These are phyloP conservation scores for Pichia sp. DNA, from an alignment of 1,139 yeast genomes.

Conservation along the genomic window DNA sequence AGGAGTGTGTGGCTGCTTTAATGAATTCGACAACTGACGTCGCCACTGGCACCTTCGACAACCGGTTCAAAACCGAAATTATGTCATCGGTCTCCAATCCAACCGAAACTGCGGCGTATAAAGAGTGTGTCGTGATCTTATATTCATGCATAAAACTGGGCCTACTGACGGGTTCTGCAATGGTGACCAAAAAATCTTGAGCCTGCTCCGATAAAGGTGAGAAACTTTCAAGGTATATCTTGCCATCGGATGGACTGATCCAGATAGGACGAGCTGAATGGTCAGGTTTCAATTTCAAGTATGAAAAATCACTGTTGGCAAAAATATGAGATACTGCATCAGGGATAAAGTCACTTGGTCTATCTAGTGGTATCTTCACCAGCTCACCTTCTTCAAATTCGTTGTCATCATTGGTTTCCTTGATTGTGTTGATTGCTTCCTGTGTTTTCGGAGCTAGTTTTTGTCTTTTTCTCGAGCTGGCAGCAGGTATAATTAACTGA, in stretches of 20 bases:
- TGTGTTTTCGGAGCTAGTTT: slow-evolving; percentile 20
- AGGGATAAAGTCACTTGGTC: slow-evolving; percentile 69
- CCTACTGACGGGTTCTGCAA: slow-evolving; percentile 96
- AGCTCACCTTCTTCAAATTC: slow-evolving; percentile 29
- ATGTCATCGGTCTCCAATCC: slow-evolving; percentile 95
- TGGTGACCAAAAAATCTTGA: slow-evolving; percentile 91
- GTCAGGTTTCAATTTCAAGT: slow-evolving; percentile 82
- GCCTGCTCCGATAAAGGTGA: slow-evolving; percentile 98
- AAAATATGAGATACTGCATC: slow-evolving; percentile 83
- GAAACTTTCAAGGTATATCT: slow-evolving; percentile 87
- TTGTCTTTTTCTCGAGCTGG: slow-evolving; percentile 4
- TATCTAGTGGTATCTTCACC: slow-evolving; percentile 40
- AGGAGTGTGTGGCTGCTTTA: slow-evolving; percentile 84
- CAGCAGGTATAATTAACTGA: slow-evolving; percentile 1
- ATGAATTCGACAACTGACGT: slow-evolving; percentile 80
- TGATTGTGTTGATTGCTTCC: slow-evolving; percentile 25
- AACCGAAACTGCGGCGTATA: slow-evolving; percentile 97
- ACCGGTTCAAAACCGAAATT: slow-evolving; percentile 78
- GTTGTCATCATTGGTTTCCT: slow-evolving; percentile 27
- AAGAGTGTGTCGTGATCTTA: slow-evolving; percentile 83
- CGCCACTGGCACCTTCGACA: slow-evolving; percentile 94
- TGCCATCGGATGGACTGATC: slow-evolving; percentile 92
- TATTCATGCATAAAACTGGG: slow-evolving; percentile 96
- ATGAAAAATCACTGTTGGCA: slow-evolving; percentile 82
- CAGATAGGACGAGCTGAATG: slow-evolving; percentile 92